Evolutionary conservation across 345 rosid species (phyloP).

Genomic region (Camelina sativa): DNA sequence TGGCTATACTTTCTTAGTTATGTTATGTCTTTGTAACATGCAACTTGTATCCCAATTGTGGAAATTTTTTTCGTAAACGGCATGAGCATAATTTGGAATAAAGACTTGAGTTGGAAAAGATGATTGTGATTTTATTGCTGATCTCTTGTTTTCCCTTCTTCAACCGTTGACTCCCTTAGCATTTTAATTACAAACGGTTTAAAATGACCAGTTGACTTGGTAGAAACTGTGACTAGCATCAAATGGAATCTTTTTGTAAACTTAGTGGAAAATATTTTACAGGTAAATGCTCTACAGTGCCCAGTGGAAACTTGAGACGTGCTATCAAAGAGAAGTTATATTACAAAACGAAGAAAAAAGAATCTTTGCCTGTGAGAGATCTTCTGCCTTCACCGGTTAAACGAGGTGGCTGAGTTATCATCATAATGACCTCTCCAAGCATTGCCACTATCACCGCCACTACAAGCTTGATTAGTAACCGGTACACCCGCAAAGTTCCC

Average conservation of each 20-base stretch:
- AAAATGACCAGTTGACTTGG: background rate
- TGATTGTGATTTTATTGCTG: background rate
- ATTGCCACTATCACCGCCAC: slow-evolving; percentile 80
- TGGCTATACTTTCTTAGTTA: slow-evolving; percentile 88
- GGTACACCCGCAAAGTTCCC: slow-evolving; percentile 73
- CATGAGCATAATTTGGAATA: slow-evolving; percentile 35
- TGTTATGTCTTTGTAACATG: slow-evolving; percentile 36
- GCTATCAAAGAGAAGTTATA: slow-evolving; percentile 28
- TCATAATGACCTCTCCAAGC: slow-evolving; percentile 84
- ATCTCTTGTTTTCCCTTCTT: background rate
- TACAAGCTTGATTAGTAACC: slow-evolving; percentile 71
- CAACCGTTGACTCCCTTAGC: background rate
- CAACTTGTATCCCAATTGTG: slow-evolving; percentile 42
- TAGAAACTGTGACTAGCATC: background rate
- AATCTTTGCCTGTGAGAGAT: slow-evolving; percentile 23
- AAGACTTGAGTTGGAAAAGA: slow-evolving; percentile 35
- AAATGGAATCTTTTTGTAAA: slow-evolving; percentile 20
- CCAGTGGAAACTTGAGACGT: slow-evolving; percentile 33
- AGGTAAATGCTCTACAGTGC: slow-evolving; percentile 43
- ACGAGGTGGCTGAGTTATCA: slow-evolving; percentile 79
- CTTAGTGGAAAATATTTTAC: slow-evolving; percentile 32
- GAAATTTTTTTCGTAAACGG: slow-evolving; percentile 34
- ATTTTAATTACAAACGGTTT: background rate
- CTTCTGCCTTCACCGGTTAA: slow-evolving; percentile 56
- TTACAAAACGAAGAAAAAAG: slow-evolving; percentile 33